Conservation (phyloP, 805 yeast species). For the Komagataella ulmi region DNA sequence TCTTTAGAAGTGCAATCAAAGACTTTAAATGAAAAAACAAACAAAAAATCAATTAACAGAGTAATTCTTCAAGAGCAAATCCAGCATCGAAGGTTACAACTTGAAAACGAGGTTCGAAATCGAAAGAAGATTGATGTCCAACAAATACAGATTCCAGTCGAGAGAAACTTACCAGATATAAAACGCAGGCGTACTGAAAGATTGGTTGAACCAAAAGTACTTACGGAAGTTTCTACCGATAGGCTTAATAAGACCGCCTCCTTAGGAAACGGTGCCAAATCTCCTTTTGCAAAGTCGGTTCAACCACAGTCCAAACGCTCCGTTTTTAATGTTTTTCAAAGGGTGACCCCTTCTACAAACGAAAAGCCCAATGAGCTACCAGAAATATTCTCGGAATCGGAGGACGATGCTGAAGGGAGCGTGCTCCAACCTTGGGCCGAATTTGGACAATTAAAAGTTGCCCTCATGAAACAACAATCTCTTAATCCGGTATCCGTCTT, state of each 20-base stretch:
- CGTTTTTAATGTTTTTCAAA: neutral
- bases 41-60: neutral
- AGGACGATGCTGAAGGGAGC: slow-evolving; percentile 35
- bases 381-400: slow-evolving; percentile 37
- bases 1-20: neutral
- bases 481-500: slow-evolving; percentile 59
- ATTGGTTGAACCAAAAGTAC: neutral
- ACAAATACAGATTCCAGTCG: neutral
- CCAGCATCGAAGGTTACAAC: neutral
- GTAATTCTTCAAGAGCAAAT: neutral
- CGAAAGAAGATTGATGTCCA: neutral
- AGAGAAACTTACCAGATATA: neutral
- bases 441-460: slow-evolving; percentile 37
- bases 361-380: slow-evolving; percentile 17
- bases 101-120: neutral
- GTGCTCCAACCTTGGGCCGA: slow-evolving; percentile 49
- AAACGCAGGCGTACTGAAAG: neutral
- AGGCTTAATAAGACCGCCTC: neutral
- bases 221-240: neutral
- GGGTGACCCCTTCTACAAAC: neutral
- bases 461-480: slow-evolving; percentile 29
- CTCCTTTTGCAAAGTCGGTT: neutral
- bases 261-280: neutral
- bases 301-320: neutral
- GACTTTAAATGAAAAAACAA: neutral